phyloP scores from a whole-genome alignment of 1,284 basidiomycete species.

The Hymenochaete sp. region DNA sequence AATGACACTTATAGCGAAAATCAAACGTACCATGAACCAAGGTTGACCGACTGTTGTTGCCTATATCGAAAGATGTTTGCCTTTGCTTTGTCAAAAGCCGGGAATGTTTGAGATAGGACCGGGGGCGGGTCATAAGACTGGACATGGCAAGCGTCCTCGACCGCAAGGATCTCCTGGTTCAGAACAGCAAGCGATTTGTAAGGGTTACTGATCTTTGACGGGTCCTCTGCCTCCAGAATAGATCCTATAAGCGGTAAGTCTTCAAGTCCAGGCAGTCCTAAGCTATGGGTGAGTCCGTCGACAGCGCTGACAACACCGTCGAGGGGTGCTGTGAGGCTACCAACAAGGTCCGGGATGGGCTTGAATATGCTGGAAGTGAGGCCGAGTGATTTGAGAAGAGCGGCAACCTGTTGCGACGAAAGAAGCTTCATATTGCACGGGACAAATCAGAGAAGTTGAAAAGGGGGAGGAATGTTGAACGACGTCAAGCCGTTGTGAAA shows the following conservation, averaged over 20 bases:
- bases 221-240: constrained; percentile 8
- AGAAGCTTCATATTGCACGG: constrained; percentile 25
- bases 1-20: not conserved
- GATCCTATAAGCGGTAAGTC: constrained; percentile 12
- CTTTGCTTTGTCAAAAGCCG: constrained; percentile 39
- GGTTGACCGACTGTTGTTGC: constrained; percentile 56
- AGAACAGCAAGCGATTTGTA: not conserved
- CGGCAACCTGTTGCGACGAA: constrained; percentile 23
- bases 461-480: not conserved
- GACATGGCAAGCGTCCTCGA: constrained; percentile 26
- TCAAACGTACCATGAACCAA: constrained; percentile 49
- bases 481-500: not conserved
- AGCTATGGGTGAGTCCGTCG: constrained; percentile 4
- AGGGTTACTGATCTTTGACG: constrained; percentile 7
- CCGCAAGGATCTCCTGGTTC: not conserved
- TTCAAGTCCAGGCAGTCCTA: constrained; percentile 11
- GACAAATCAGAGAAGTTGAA: not conserved
- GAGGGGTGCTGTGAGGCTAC: constrained; percentile 10
- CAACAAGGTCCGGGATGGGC: constrained; percentile 25
- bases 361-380: constrained; percentile 33
- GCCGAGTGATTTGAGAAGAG: constrained; percentile 28
- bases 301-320: constrained; percentile 15
- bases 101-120: constrained; percentile 33
- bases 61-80: constrained; percentile 53
- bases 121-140: constrained; percentile 31